phyloP scores from a whole-genome alignment of 441 rosid genomes.

The Erodium moschatum region DNA sequence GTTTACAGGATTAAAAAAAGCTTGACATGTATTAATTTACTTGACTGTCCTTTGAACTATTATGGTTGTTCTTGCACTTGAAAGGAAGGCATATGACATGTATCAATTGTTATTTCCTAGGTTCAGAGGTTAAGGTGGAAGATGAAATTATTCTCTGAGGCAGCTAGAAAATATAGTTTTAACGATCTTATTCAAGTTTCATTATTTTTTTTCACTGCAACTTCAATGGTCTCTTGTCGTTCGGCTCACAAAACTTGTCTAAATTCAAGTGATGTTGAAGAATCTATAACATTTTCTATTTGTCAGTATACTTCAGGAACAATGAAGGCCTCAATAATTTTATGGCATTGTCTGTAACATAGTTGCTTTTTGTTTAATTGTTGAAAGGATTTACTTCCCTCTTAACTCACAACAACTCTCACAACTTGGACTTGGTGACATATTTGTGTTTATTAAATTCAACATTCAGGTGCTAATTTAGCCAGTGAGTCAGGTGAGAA shows the following conservation, averaged over 20 bases:
- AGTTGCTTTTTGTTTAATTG: background rate
- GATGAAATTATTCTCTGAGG: background rate
- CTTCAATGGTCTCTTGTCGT: background rate
- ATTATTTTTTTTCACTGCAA: background rate
- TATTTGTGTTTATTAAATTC: no score
- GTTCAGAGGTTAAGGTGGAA: background rate
- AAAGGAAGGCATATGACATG: no score
- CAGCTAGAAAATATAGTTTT: slow-evolving; percentile 3
- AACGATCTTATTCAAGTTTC: slow-evolving; percentile 5
- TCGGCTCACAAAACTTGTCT: background rate
- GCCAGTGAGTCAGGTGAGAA: background rate
- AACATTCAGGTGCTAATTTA: background rate
- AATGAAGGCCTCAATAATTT: background rate
- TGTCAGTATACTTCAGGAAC: no score
- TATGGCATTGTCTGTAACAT: no score
- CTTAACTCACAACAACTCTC: background rate
- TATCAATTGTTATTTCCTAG: background rate
- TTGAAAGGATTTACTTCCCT: slow-evolving; percentile 3
- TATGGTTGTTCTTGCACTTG: background rate
- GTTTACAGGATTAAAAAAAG: background rate
- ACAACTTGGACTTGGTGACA: no score
- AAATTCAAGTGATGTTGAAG: background rate
- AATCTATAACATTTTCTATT: background rate
- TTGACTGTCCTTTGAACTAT: background rate
- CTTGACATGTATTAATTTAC: background rate